Evolutionary conservation across 2,329 filamentous ascomycete genomes (phyloP), one percentile per base, ranked within the genome.

Genomic region (Aspergillus latus): DNA sequence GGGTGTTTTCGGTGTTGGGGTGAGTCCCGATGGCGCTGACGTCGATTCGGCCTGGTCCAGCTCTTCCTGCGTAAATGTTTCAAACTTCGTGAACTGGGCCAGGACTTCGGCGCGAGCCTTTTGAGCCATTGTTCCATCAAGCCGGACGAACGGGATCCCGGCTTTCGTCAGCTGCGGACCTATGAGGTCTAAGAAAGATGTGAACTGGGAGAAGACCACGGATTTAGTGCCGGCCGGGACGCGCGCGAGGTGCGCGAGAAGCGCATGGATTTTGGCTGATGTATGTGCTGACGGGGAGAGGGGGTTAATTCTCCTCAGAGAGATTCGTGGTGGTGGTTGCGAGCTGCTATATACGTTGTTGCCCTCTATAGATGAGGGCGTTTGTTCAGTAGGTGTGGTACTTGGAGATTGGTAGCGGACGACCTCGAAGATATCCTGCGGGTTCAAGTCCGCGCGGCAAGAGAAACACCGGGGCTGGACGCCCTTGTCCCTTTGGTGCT

Each of bases 131-230:
- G 88, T 86, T 3, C 94, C 94, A 70, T 99, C 94, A 40, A 99
- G 87, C 5, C 94, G 89, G n/a, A 97, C 80, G 68, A 88, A 90
- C 0, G 82, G 80, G 67, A 99, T 89, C 39, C 88, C 87, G 11
- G 86, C 85, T 42, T 85, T 83, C 1, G 78, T 71, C 3, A 99
- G 82, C 0, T 91, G 90, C 0, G 91, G 89, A 62, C 92, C 88
- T 61, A 99, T 95, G 10, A 99, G 84, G 61, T 92, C 87, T 64
- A 99, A 84, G 72, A 97, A 99, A 0, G 92, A 95, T 0, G 94
- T 99, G 73, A 99, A 99, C 73, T 99, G 94, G 55, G 89, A 94
- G 76, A 99, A 99, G 32, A 99, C 87, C 21, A 97, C 92, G 0
- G 89, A 91, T 74, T 97, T 97, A 48, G 88, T 88, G 4, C 74